Percentiles rank a stretch among this genome's conserved stretches.
Conservation (phyloP, 768 basidiomycete genomes). For the Rhodotorula babjevae region DNA sequence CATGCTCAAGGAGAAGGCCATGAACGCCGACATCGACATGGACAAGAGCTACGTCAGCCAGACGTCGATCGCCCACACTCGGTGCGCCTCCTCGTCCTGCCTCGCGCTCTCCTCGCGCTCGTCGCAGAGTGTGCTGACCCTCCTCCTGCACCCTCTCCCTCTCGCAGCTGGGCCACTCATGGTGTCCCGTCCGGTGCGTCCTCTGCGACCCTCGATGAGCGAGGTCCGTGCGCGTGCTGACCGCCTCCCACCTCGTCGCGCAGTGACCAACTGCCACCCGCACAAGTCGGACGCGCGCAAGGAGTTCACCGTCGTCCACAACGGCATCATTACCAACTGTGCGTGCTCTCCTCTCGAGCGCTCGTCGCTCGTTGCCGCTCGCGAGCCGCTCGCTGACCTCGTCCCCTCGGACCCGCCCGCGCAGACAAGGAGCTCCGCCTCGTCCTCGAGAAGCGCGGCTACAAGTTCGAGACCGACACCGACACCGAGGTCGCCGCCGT, state of each 20-base stretch:
- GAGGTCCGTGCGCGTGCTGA: neutral
- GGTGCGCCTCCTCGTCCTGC: constrained; percentile 44
- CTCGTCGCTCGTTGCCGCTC: too few species aligned
- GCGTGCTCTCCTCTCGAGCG: constrained; percentile 24
- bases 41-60: constrained; percentile 71
- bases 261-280: constrained; percentile 87
- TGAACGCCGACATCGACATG: constrained; percentile 58
- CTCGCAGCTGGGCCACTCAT: constrained; percentile 82
- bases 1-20: constrained; percentile 82
- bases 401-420: rapidly evolving
- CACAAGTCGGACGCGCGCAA: constrained; percentile 68
- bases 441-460: constrained; percentile 92
- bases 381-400: neutral
- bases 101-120: too few species aligned
- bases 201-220: neutral
- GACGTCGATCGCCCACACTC: constrained; percentile 96
- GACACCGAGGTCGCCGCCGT: constrained; percentile 98
- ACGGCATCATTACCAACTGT: constrained; percentile 96
- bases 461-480: constrained; percentile 87
- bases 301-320: constrained; percentile 94
- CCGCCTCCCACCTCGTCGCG: constrained; percentile 58
- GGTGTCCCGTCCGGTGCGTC: constrained; percentile 50
- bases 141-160: neutral
- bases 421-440: constrained; percentile 68
- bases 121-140: neutral